Evolutionary conservation across 768 basidiomycete species (phyloP), one percentile per base, ranked within the genome.

Genomic region (Daedaleopsis sinensis): DNA sequence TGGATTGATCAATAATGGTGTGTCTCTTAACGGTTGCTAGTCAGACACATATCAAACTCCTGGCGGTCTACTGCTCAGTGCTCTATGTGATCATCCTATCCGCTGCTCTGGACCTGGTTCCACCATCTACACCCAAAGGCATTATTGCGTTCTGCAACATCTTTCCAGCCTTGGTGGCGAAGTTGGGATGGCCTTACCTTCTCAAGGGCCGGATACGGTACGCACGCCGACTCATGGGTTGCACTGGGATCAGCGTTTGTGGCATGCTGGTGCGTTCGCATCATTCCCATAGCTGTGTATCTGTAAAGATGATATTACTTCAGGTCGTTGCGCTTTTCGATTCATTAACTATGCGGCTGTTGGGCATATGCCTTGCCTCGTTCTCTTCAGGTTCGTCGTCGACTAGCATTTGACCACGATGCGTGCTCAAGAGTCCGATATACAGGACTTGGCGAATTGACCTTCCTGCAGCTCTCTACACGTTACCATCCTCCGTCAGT

Each of bases 71-170:
- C 53, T 44, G 27, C 39, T 27, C 1, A 94, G 94, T 97, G 5
- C 80, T 96, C 58, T 97, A 98, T 75, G 96, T 99, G 39, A 91
- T 98, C 62, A 97, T 98, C 63, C 84, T 99, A 19, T 96, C 94
- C 1, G 96, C 96, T 7, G 97, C 97, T 1, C 79, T 98, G 4
- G 97, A 99, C 70, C 83, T 99, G 3, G 95, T 97, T 1, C 91
- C 94, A 9, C 88, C 93, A 1, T 84, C 89, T 2, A 96, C 94
- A 0, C 96, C 96, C 0, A 96, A 96, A 72, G 96, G 96, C 16
- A 87, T 98, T 57, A 94, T 98, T 55, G 87, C 90, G 0, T 94
- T 98, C 72, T 96, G 92, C 77, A 98, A 98, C 73, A 97, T 99
- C 57, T 84, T 90, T 13, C 96, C 96, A 0, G 86, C 93, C 0